A percentile compares a stretch with the other conserved stretches of the same genome.
Conservation (phyloP, 73 alveolate genomes). For the Stentor coeruleus region DNA sequence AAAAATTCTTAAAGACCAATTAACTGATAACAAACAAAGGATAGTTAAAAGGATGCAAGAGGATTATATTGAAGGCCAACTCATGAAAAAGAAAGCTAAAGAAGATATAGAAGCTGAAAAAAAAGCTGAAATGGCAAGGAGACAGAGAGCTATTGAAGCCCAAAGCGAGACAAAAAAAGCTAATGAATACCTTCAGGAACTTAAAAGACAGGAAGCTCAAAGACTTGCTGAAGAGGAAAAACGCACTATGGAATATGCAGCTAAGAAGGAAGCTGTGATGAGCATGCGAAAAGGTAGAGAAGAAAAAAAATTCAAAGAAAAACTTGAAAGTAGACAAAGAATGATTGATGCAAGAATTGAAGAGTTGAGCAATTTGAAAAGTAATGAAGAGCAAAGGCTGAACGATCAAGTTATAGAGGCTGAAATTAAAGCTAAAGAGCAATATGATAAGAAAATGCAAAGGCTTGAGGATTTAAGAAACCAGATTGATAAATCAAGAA, state of each 20-base stretch:
- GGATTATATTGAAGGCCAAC: constrained; percentile 72
- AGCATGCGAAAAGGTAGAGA: constrained; percentile 59
- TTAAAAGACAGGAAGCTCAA: constrained; percentile 35
- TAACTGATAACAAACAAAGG: constrained; percentile 58
- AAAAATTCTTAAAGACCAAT: constrained; percentile 63
- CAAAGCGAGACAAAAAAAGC: constrained; percentile 47
- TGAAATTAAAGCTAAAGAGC: constrained; percentile 58
- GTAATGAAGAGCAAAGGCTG: constrained; percentile 62
- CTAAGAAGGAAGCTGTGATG: constrained; percentile 59
- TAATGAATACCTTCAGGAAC: constrained; percentile 40
- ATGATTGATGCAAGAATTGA: constrained; percentile 62
- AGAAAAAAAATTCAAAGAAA: constrained; percentile 56
- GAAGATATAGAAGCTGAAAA: constrained; percentile 63
- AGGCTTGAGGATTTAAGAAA: constrained; percentile 49
- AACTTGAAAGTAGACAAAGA: constrained; percentile 55
- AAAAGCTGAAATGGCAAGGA: constrained; percentile 55
- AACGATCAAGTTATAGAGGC: constrained; percentile 51
- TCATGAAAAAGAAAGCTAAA: constrained; percentile 60
- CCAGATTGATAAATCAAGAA: constrained; percentile 70
- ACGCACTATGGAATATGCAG: constrained; percentile 67
- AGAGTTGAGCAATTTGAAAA: constrained; percentile 40
- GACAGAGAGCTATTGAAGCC: constrained; percentile 35
- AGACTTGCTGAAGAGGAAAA: constrained; percentile 71
- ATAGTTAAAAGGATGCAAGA: constrained; percentile 65
- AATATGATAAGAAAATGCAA: constrained; percentile 56